Conservation (phyloP, 2,329 filamentous ascomycete genomes). For the Verticillium dahliae region DNA sequence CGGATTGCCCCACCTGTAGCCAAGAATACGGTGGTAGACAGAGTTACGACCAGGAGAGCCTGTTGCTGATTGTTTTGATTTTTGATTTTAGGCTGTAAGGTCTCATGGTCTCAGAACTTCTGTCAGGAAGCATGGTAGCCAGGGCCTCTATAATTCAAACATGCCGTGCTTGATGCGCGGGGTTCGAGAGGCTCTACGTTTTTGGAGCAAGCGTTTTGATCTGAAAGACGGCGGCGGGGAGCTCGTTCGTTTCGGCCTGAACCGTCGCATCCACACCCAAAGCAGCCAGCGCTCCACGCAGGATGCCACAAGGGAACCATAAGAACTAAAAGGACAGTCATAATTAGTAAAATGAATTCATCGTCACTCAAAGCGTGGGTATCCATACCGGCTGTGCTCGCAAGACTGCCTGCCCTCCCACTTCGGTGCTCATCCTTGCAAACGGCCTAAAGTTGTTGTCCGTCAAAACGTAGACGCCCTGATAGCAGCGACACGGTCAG, state of each 20-base stretch:
- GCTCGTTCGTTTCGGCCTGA: constrained; percentile 79
- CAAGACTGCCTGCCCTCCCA: constrained; percentile 63
- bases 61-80: constrained; percentile 20
- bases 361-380: not conserved
- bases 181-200: not conserved
- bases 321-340: constrained; percentile 57
- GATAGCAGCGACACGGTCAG: not conserved
- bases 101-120: not conserved
- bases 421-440: constrained; percentile 79
- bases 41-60: constrained; percentile 11
- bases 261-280: constrained; percentile 88
- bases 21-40: constrained; percentile 11
- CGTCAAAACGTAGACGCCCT: constrained; percentile 93
- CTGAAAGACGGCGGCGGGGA: constrained; percentile 89
- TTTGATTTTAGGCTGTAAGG: constrained; percentile 21
- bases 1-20: constrained; percentile 13
- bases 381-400: constrained; percentile 70
- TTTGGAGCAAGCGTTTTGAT: constrained; percentile 73
- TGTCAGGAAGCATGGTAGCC: not conserved
- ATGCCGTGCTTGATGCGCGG: not conserved
- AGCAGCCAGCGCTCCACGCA: constrained; percentile 85
- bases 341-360: not conserved
- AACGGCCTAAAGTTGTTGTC: constrained; percentile 89
- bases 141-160: not conserved
- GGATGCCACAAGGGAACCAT: constrained; percentile 91